Conservation (phyloP, 2,329 filamentous ascomycete species). For the Neofusicoccum parvum region DNA sequence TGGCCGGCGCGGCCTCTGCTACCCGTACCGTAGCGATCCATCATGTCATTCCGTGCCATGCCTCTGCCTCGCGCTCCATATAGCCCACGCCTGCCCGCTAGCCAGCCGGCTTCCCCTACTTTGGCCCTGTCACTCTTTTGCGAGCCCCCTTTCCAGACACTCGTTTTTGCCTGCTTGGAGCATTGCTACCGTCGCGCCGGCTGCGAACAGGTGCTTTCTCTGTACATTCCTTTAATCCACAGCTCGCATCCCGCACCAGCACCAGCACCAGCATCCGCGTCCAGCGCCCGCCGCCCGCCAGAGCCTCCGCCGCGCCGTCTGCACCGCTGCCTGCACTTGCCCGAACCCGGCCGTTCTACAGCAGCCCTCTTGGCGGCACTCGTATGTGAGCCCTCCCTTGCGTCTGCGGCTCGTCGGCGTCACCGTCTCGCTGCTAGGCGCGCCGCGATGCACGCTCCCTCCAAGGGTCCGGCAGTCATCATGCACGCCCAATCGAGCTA, state of each 20-base stretch:
- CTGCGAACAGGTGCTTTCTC: conserved; percentile 17
- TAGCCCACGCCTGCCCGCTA: conserved; percentile 3
- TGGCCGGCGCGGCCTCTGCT: neutral
- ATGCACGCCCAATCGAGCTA: conserved; percentile 19
- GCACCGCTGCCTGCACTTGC: no score
- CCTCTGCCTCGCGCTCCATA: conserved; percentile 1
- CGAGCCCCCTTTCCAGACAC: neutral
- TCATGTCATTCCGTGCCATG: neutral
- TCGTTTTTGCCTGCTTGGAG: conserved; percentile 13
- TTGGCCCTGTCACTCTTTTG: conserved; percentile 23
- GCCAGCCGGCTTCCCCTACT: conserved; percentile 15
- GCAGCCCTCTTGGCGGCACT: conserved; percentile 63
- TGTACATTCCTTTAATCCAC: conserved; percentile 21
- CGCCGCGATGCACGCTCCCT: conserved; percentile 30
- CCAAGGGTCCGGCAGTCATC: conserved; percentile 9
- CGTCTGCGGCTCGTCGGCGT: conserved; percentile 13
- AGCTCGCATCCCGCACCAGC: neutral
- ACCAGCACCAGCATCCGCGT: no score
- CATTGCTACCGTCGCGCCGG: conserved; percentile 17
- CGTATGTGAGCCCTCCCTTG: conserved; percentile 53
- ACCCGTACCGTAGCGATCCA: neutral
- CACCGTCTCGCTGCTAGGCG: conserved; percentile 10
- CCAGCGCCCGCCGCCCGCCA: no score
- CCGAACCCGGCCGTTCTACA: neutral
- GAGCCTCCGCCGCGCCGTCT: no score